Evolutionary conservation across 352 stramenopile genomes (phyloP).

Genomic region (Thraustotheca clavata): DNA sequence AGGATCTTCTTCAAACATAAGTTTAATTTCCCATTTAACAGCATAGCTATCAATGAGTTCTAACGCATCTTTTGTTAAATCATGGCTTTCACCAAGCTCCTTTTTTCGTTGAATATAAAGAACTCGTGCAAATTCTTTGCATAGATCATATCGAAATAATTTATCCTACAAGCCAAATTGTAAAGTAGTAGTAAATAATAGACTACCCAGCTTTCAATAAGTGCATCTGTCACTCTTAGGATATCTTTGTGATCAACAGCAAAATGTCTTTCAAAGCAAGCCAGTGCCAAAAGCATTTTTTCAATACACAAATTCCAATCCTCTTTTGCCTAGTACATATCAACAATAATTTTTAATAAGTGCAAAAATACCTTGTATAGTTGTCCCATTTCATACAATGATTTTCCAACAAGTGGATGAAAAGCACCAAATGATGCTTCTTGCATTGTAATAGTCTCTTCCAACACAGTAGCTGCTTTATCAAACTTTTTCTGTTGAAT

Average conservation of each 20-base stretch:
- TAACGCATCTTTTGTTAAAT: not conserved
- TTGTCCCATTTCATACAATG: not conserved
- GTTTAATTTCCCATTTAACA: not conserved
- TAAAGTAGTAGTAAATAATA: too few relatives aligned
- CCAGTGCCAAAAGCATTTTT: not conserved
- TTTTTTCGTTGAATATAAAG: not conserved
- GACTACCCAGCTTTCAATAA: not conserved
- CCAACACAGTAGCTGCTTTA: not conserved
- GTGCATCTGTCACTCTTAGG: not conserved
- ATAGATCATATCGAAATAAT: not conserved
- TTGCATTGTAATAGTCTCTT: not conserved
- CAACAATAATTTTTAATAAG: not conserved
- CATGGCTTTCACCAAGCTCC: not conserved
- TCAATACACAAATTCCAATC: not conserved
- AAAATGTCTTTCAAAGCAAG: not conserved
- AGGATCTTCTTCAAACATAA: constrained; percentile 10
- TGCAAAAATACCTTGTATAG: not conserved
- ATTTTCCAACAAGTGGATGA: constrained; percentile 5
- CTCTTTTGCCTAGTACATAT: not conserved
- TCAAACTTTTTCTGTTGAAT: not conserved
- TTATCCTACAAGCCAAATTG: too few relatives aligned
- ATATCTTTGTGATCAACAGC: not conserved
- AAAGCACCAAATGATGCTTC: not conserved
- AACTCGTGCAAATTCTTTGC: not conserved
- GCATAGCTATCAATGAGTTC: not conserved